Evolutionary conservation across 164 flowering plant genomes (phyloP), one percentile per base, ranked within the genome.

Genomic region (Aristolochia contorta): DNA sequence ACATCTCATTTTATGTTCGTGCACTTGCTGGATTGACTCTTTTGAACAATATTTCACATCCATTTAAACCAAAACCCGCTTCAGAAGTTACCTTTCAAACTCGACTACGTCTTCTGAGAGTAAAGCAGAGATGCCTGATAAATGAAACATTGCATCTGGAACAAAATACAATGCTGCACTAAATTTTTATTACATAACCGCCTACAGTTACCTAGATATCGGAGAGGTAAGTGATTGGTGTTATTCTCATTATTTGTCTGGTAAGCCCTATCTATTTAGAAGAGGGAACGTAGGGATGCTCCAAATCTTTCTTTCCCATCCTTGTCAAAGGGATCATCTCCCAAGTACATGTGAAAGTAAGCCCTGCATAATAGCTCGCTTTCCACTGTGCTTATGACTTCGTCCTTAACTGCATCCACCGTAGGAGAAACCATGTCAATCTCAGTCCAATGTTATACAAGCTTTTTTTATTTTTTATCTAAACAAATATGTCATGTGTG

Each of bases 351-450:
- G 60, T 80, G 51, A 48, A 74, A 53, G 66, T 67, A 82, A 43
- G 85, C 85, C 71, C 87, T 76, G 84, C 84, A 82, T 19, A 82
- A 78, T 27, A 80, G 77, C 60, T 85, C 84, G 63, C 82, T 82
- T 71, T 81, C 78, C 47, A 78, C 78, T 64, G 59, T 81, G 84
- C 84, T 83, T 30, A 83, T 71, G 53, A 74, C 71, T 70, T 77
- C 79, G 41, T 62, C 83, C 74, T 58, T 71, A 66, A 83, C 91
- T 82, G 75, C 74, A 79, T 50, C 22, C 45, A 56, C 45, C 46
- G 45, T 48, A 37, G 12, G 6, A 21, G 37, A 58, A 21, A 43
- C 5, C 9, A 12, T 9, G 24, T 43, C 19, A 16, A 43, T 22
- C 1, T 53, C 8, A 3, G 20, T 2, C 23, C 55, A 52, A 21